Evolutionary conservation across 768 basidiomycete species (phyloP), one percentile per base, ranked within the genome.

Genomic region (Tricholomella constricta): DNA sequence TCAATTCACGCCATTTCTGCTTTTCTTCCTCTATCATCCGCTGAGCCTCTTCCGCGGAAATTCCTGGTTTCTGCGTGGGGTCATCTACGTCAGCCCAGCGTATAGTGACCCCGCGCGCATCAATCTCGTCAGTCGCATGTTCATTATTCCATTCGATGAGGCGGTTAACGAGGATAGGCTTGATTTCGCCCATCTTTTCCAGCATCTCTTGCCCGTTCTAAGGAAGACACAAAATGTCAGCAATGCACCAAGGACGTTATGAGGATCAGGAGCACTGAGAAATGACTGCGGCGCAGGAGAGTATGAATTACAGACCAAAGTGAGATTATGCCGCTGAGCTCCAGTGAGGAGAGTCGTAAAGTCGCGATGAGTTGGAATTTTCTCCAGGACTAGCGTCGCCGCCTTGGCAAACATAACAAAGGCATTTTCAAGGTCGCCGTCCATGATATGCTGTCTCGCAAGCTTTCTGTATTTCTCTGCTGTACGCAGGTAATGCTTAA

Each of bases 311-410:
- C 89, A 69, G 68, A 92, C 91, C 74, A 83, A 67, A 27, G 76
- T 79, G 15, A 92, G 77, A 67, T 89, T 89, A 45, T 81, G 72
- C 47, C 84, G 77, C 62, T 92, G 90, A 10, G 76, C 72, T 6
- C 70, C 48, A 40, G 66, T 84, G 60, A 93, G 67, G 40, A 83
- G 66, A 1, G 71, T 72, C 29, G 77, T 61, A 64, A 87, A 92
- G 38, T 89, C 84, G 48, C 77, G 72, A 70, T 92, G 91, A 1
- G 73, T 71, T 0, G 90, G 90, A n/a, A 93, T 72, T 58, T 81
- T 85, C 72, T 93, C 89, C 10, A 90, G 79, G 5, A 91, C 87
- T 52, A 92, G 72, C 1, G 87, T 89, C 0, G 89, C 89, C 8
- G 89, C 87, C 54, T 77, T 82, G 2, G 89, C 89, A 45, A 80